These are phyloP conservation scores for Akanthomyces dipterigenus DNA, from an alignment of 2,329 filamentous ascomycete genomes.

Conservation along the genomic window DNA sequence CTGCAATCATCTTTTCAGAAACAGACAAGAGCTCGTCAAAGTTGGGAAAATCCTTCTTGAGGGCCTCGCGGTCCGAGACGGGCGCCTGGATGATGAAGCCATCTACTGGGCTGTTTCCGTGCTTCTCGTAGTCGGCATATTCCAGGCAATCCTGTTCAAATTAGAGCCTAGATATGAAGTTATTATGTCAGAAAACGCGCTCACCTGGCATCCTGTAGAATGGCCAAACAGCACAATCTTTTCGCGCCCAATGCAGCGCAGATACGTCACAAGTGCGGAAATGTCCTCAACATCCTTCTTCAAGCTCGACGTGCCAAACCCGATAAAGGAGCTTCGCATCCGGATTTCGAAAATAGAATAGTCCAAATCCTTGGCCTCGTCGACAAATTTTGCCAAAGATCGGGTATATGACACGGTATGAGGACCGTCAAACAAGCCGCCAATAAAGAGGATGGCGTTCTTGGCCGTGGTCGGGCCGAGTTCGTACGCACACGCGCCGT, in stretches of 20 bases:
- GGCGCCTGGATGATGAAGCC: constrained; percentile 76
- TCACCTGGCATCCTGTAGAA: constrained; percentile 51
- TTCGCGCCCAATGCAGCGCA: constrained; percentile 42
- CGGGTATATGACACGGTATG: constrained; percentile 55
- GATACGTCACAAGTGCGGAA: constrained; percentile 44
- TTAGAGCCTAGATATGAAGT: not conserved
- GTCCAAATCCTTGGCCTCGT: constrained; percentile 28
- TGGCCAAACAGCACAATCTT: constrained; percentile 52
- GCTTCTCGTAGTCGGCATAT: constrained; percentile 39
- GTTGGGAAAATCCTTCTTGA: constrained; percentile 39
- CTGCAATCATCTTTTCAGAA: constrained; percentile 48
- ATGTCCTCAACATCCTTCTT: constrained; percentile 48
- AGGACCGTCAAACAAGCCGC: constrained; percentile 63
- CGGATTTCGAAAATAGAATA: constrained; percentile 53
- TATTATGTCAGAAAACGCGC: not conserved
- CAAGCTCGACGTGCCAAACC: constrained; percentile 45
- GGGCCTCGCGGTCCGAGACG: constrained; percentile 67
- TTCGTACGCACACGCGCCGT: constrained; percentile 41
- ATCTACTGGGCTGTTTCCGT: constrained; percentile 50
- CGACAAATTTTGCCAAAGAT: constrained; percentile 37
- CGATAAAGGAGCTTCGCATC: constrained; percentile 46
- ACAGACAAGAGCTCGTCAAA: constrained; percentile 39
- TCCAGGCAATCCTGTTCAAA: constrained; percentile 44
- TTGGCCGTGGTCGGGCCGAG: constrained; percentile 32
- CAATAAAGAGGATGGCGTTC: constrained; percentile 63